Base-by-base conservation (phyloP, 768 basidiomycete genomes). In the Collybia sordida region DNA sequence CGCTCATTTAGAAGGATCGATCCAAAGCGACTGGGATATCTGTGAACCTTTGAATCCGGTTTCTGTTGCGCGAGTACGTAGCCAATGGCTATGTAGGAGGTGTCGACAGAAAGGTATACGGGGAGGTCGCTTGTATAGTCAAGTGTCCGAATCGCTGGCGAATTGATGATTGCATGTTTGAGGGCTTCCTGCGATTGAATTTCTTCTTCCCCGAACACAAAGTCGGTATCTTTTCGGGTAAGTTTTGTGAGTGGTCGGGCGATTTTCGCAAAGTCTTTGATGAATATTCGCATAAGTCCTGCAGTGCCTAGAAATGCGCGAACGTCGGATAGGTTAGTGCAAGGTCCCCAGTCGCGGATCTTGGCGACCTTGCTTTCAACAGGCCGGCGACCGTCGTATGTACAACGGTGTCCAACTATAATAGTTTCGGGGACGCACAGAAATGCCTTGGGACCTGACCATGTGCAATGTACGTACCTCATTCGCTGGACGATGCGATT, bases 361-460 rank as follows among this genome's bases (percentile, higher is more conserved):
- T n/a, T n/a, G n/a, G n/a, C n/a, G n/a, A n/a, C n/a, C n/a, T n/a
- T 69, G 68, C 7, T 71, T 38, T 38, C 71, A 72, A 70, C 67
- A 0, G 69, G 67, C 0, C 49, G 19, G 0, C 67, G 50, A 21
- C 72, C 75, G 17, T 70, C 58, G 8, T 59, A 64, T 0, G 67
- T 73, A 47, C 72, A 75, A 0, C 42, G 45, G 38, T 79, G 71
- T 0, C 74, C 72, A 0, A 80, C 46, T 1, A 77, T 61, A 0
- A 58, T 52, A 0, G 65, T 53, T 35, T 65, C 58, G 0, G 58
- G 61, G 0, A 55, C 43, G 37, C 66, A 66, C 1, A 78, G 38
- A 0, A 59, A 23, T 0, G 66, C 53, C 46, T 78, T 78, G 8
- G 59, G 45, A 0, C 69, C 69, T 0, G 68, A 73, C 18, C 78